Evolutionary conservation across 805 yeast genomes (phyloP).

Genomic region (Candida golubevii): DNA sequence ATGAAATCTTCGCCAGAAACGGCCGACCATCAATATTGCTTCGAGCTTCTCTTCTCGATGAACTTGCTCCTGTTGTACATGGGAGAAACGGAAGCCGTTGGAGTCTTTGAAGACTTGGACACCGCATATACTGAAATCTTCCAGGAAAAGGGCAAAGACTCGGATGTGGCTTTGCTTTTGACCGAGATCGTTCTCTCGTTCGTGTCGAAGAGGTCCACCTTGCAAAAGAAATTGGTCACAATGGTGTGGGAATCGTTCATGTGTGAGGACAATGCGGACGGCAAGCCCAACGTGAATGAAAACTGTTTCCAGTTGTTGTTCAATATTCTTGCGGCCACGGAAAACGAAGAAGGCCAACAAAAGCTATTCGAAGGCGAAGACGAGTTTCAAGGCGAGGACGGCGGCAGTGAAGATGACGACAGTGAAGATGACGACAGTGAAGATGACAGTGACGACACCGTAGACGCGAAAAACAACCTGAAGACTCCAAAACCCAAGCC

Average conservation of each 20-base stretch:
- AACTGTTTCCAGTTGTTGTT: conserved; percentile 33
- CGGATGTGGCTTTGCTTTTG: conserved; percentile 30
- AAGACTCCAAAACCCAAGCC: no score
- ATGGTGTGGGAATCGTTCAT: conserved; percentile 41
- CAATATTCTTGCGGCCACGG: conserved; percentile 49
- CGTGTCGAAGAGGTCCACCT: conserved; percentile 36
- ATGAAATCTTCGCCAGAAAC: conserved; percentile 17
- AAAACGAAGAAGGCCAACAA: conserved; percentile 77
- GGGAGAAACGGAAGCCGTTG: conserved; percentile 74
- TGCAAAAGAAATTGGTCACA: conserved; percentile 34
- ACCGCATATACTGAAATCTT: conserved; percentile 50
- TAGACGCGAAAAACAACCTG: no score
- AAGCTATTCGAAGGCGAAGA: conserved; percentile 64
- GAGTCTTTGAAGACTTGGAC: conserved; percentile 68
- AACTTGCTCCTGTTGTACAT: conserved; percentile 71
- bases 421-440: background rate
- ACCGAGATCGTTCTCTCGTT: conserved; percentile 44
- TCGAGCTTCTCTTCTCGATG: conserved; percentile 75
- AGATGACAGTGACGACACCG: no score
- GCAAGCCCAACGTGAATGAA: conserved; percentile 24
- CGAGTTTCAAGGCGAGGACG: conserved; percentile 25
- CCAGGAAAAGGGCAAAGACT: conserved; percentile 23
- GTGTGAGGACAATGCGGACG: conserved; percentile 28
- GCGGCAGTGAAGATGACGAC: conserved; percentile 13
- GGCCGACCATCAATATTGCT: conserved; percentile 50